Conservation (phyloP, 202 grass and related monocot species). For the Dendrocalamus latiflorus region DNA sequence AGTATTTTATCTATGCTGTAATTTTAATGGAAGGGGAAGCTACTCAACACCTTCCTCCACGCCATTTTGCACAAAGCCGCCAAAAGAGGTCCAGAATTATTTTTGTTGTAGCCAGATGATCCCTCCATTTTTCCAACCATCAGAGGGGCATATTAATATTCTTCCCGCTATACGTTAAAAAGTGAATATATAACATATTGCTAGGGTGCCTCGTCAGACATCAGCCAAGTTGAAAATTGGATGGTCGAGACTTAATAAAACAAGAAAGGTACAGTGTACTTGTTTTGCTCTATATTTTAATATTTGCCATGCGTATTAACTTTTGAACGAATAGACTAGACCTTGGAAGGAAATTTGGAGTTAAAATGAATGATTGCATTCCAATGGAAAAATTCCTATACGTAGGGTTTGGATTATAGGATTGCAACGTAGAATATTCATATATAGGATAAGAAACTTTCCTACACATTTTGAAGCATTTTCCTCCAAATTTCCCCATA, state of each 20-base stretch:
- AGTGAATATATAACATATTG: neutral
- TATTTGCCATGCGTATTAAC: neutral
- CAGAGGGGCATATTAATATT: neutral
- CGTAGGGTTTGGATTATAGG: neutral
- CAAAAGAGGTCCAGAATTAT: too few species aligned
- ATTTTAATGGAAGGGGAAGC: neutral
- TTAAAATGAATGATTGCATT: neutral
- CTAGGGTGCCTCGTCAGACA: neutral
- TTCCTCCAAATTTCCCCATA: neutral
- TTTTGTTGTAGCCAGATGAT: too few species aligned
- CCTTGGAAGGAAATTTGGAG: neutral
- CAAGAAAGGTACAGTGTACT: neutral
- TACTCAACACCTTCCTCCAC: constrained; percentile 6
- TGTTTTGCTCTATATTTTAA: neutral
- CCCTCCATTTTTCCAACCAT: neutral
- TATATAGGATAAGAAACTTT: neutral
- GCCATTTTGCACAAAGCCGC: neutral
- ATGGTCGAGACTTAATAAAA: neutral
- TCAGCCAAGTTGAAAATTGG: neutral
- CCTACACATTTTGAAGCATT: neutral
- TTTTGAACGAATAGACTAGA: neutral
- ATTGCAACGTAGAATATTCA: neutral
- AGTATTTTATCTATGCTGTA: neutral
- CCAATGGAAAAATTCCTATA: too few species aligned
- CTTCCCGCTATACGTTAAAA: neutral